Evolutionary conservation across 306 rosid genomes (phyloP), one percentile per base, ranked within the genome.

Genomic region (Leucaena leucocephala): DNA sequence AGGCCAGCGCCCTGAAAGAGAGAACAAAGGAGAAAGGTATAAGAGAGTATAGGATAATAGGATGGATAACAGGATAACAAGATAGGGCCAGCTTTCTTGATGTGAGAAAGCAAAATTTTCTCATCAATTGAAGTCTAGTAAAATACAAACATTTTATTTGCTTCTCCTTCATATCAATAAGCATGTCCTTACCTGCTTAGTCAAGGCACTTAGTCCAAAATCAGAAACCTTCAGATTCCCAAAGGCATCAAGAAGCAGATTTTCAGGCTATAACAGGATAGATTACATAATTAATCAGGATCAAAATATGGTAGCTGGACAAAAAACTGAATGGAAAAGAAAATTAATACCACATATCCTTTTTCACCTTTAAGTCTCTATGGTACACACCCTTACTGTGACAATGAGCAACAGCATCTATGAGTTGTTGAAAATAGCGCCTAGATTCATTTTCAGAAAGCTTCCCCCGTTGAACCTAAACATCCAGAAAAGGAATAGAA

Each of bases 351-450:
- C 55, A 40, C 62, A 78, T 71, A 22, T 54, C n/a, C 71, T 5
- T 16, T 35, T 71, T 81, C 77, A 95, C 98, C 98, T 93, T 95
- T 80, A 95, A 82, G 86, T 95, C 99, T 87, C 99, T 89, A 84
- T 95, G 99, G 89, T 88, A 93, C 79, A 95, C 99, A n/a, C 99
- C 91, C 93, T 89, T 95, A 74, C 78, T 80, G 68, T 95, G 99
- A 78, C 98, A 93, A 85, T 95, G 98, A 57, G 92, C 81, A 81
- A 91, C 90, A 70, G 94, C 97, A 71, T 93, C 98, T 80, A 95
- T 84, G 73, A 95, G 96, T 82, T 95, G 98, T 83, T 95, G 99
- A 87, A 95, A 90, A 86, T 89, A 95, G 71, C 68, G 90, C 88
- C 91, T 90, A 21, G 88, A 82, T 71, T 89, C 95, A 72, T 83